These are phyloP conservation scores for Chalara sp. DNA, from an alignment of 2,329 filamentous ascomycete genomes.

Conservation along the genomic window DNA sequence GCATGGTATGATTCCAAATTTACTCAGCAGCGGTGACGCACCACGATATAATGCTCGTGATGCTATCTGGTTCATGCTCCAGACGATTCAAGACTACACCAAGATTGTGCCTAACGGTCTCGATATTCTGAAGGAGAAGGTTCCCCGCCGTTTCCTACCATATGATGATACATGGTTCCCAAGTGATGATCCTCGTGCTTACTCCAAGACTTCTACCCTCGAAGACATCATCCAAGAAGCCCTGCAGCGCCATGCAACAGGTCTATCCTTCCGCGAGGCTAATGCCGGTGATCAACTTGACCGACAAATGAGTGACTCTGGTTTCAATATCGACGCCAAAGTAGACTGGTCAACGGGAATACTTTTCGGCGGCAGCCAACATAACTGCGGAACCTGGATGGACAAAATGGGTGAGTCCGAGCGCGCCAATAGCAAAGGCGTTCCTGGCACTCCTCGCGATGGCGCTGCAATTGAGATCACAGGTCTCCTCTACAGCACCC, in stretches of 20 bases:
- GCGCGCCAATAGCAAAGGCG: conserved; percentile 82
- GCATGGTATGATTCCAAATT: conserved; percentile 96
- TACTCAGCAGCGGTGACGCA: conserved; percentile 76
- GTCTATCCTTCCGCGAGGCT: conserved; percentile 88
- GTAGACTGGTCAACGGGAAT: conserved; percentile 90
- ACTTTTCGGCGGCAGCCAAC: conserved; percentile 88
- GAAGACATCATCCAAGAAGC: conserved; percentile 90
- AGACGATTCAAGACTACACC: conserved; percentile 90
- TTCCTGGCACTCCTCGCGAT: conserved; percentile 94
- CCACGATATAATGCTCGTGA: conserved; percentile 95
- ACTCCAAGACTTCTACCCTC: conserved; percentile 76
- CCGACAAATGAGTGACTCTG: conserved; percentile 84
- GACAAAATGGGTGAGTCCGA: conserved; percentile 99
- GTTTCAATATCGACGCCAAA: conserved; percentile 85
- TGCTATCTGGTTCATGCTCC: conserved; percentile 96
- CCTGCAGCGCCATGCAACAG: conserved; percentile 82
- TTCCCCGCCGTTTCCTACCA: conserved; percentile 81
- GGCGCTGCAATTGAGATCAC: conserved; percentile 94
- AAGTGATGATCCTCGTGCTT: conserved; percentile 73
- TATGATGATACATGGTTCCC: conserved; percentile 96
- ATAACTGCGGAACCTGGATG: conserved; percentile 99
- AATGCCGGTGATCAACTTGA: conserved; percentile 88
- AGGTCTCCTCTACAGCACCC: conserved; percentile 82
- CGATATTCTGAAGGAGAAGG: conserved; percentile 65
- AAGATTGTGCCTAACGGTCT: conserved; percentile 73